These are phyloP conservation scores for Fusarium nurragi DNA, from an alignment of 2,329 filamentous ascomycete species.

Conservation along the genomic window DNA sequence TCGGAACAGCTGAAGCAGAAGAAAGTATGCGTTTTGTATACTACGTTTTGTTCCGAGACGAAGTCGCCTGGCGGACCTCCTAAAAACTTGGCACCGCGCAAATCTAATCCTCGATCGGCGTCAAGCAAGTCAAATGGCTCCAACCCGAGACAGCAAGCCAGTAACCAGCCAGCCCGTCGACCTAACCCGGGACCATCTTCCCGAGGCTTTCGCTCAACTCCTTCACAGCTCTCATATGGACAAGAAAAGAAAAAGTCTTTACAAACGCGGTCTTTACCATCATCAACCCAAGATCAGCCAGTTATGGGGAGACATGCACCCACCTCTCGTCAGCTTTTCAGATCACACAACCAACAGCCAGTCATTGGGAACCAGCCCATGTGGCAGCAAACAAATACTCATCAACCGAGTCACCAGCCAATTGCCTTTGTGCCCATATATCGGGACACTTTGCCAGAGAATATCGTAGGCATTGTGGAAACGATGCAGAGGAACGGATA, in stretches of 20 bases:
- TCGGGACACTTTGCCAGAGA: background rate
- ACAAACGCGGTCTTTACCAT: background rate
- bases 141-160: conserved; percentile 5
- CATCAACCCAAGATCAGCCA: background rate
- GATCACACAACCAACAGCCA: background rate
- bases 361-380: no score
- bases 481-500: background rate
- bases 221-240: background rate
- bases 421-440: conserved; percentile 2
- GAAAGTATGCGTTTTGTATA: conserved; percentile 31
- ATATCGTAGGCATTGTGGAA: background rate
- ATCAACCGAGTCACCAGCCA: background rate
- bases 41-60: conserved; percentile 28
- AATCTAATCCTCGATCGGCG: background rate
- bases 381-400: background rate
- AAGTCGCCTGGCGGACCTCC: conserved; percentile 18
- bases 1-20: conserved; percentile 30
- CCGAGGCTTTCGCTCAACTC: background rate
- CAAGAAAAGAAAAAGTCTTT: background rate
- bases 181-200: background rate
- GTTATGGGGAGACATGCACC: background rate
- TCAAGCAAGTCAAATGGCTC: background rate
- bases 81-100: conserved; percentile 1
- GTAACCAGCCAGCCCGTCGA: background rate
- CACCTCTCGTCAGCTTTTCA: background rate